Evolutionary conservation across 345 rosid species (phyloP), one percentile per base, ranked within the genome.

Genomic region (Camelina hispida): DNA sequence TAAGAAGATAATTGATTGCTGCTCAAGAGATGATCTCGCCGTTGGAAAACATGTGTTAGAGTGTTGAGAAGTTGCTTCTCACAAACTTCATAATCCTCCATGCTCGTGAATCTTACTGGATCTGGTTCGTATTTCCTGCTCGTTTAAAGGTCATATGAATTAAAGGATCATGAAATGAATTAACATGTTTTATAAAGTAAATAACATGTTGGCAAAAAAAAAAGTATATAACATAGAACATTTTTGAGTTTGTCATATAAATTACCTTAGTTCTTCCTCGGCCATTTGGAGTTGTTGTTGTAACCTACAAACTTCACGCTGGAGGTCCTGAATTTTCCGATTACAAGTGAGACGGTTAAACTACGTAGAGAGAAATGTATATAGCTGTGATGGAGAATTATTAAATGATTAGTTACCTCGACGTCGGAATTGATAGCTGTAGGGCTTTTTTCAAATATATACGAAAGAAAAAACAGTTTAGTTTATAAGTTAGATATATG

Each of bases 201-300:
- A 71, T 52, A 68, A 59, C 14, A n/a, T 28, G 23, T 22, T 22
- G 23, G 23, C 23, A 22, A 22, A 22, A 22, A 22, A 22, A 22
- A 62, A 20, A 30, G 5, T 9, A 71, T 40, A 71, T 52, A 68
- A 51, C 14, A n/a, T 28, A n/a, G 0, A 48, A 57, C 16, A 20
- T 32, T 5, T 48, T 47, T 38, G 18, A n/a, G 23, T 20, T 54
- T 10, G 37, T n/a, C 1, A 1, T 48, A 23, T 22, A 28, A 7
- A 50, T 8, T 8, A 91, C 97, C 89, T 82, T 74, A 89, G 69
- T 38, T 91, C 88, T 58, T 89, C 86, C 51, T 87, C 87, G 40
- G 91, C 84, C 85, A 83, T 82, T 71, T 86, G 95, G 58, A 91
- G 87, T 28, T 89, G 89, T 46, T 85, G 91, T 61, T 85, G 94